Evolutionary conservation across 1,284 basidiomycete genomes (phyloP).

Genomic region (Neonothopanus nambi): DNA sequence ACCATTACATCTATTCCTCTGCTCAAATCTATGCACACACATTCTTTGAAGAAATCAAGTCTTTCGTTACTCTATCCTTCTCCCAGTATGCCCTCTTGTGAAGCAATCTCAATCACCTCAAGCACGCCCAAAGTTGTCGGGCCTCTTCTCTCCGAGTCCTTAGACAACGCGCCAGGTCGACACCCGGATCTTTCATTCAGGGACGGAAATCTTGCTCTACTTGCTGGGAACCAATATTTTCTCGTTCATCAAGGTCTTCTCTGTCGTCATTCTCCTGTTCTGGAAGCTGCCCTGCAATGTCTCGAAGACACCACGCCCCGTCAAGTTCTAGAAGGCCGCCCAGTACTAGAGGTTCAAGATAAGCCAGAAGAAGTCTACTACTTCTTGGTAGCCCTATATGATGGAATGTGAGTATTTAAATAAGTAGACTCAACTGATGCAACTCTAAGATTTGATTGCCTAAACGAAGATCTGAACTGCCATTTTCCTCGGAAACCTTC

Average conservation of each 20-base stretch:
- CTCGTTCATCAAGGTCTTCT: constrained; percentile 68
- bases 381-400: constrained; percentile 71
- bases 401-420: constrained; percentile 70
- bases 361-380: constrained; percentile 64
- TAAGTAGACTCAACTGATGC: background rate
- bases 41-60: too few species aligned
- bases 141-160: constrained; percentile 10
- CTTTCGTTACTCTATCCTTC: background rate
- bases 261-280: constrained; percentile 55
- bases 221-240: constrained; percentile 58
- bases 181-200: constrained; percentile 62
- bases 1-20: constrained; percentile 1
- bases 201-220: constrained; percentile 66
- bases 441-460: constrained; percentile 9
- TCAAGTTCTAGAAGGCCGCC: constrained; percentile 52
- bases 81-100: constrained; percentile 9
- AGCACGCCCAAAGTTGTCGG: constrained; percentile 16
- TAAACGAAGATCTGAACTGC: constrained; percentile 12
- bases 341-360: constrained; percentile 64
- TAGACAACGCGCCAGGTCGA: constrained; percentile 21
- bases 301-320: constrained; percentile 23
- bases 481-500: constrained; percentile 12
- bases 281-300: constrained; percentile 38
- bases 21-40: too few species aligned
- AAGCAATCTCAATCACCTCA: constrained; percentile 35